Conservation (phyloP, 805 yeast genomes). For the Debaryomyces maramus region DNA sequence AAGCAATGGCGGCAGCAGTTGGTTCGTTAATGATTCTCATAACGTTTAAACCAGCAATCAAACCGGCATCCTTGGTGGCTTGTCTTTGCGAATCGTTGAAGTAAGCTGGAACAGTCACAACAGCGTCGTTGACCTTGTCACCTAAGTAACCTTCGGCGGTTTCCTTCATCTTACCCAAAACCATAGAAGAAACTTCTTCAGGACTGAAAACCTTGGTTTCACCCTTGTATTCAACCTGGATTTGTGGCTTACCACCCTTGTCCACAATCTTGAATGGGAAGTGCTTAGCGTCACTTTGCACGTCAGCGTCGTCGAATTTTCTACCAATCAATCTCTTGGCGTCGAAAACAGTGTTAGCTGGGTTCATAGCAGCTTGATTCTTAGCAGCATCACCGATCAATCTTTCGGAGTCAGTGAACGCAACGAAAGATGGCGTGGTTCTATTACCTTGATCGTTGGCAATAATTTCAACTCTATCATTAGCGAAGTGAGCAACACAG, state of each 20-base stretch:
- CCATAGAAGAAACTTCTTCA: slow-evolving; percentile 94
- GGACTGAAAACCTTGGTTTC: slow-evolving; percentile 88
- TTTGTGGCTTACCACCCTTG: slow-evolving; percentile 75
- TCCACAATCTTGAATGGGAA: slow-evolving; percentile 81
- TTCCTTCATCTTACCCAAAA: slow-evolving; percentile 83
- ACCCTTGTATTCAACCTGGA: slow-evolving; percentile 79
- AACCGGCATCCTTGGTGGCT: slow-evolving; percentile 97
- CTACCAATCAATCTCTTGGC: slow-evolving; percentile 95
- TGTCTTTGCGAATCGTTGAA: slow-evolving; percentile 98
- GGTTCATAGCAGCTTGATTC: slow-evolving; percentile 96
- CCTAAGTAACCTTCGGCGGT: slow-evolving; percentile 85
- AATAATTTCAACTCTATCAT: slow-evolving; percentile 90
- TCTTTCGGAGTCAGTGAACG: slow-evolving; percentile 91
- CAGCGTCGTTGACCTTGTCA: slow-evolving; percentile 69
- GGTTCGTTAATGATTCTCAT: slow-evolving; percentile 96
- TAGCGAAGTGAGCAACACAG: slow-evolving; percentile 92
- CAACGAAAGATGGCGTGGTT: slow-evolving; percentile 95
- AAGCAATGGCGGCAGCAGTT: slow-evolving; percentile 76
- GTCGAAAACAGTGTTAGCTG: slow-evolving; percentile 85
- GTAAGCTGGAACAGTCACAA: slow-evolving; percentile 95
- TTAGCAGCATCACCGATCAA: slow-evolving; percentile 96
- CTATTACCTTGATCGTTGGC: slow-evolving; percentile 99
- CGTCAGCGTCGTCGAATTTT: slow-evolving; percentile 77
- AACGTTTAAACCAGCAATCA: slow-evolving; percentile 93
- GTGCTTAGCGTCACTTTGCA: slow-evolving; percentile 57